Evolutionary conservation across 148 eudicot genomes (phyloP).

Genomic region (Heliosperma pusillum): DNA sequence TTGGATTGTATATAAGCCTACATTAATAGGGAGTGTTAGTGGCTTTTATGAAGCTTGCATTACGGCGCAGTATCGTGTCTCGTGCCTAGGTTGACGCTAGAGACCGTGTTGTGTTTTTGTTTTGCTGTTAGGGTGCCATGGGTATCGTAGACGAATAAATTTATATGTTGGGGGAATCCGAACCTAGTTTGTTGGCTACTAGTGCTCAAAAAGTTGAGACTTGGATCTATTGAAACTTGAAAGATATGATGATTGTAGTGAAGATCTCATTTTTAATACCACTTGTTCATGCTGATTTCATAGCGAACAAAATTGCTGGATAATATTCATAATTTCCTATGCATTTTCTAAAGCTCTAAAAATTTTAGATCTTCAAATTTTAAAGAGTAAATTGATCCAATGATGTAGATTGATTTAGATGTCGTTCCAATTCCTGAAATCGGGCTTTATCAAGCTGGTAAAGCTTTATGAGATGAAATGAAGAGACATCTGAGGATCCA

Average conservation of each 20-base stretch:
- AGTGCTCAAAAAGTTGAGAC: background rate
- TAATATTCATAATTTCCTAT: background rate
- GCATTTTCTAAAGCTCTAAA: background rate
- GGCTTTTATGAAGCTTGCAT: background rate
- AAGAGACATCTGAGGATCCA: slow-evolving; percentile 41
- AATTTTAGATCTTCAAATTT: background rate
- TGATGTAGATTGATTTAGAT: slow-evolving; percentile 26
- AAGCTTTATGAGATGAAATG: slow-evolving; percentile 31
- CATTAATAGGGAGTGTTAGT: too few relatives aligned
- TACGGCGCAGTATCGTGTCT: background rate
- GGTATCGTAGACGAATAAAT: background rate
- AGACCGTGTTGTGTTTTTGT: background rate
- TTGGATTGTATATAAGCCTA: background rate
- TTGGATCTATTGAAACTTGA: background rate
- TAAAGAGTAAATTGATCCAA: slow-evolving; percentile 22
- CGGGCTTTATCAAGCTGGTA: slow-evolving; percentile 20
- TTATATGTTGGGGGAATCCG: background rate
- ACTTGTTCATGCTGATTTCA: background rate
- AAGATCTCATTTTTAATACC: background rate
- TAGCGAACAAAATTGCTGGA: background rate
- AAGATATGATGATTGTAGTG: background rate
- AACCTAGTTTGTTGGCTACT: background rate
- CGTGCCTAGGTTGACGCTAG: background rate
- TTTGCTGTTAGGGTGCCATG: background rate
- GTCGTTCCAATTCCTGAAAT: slow-evolving; percentile 42